Conservation (phyloP, 768 basidiomycete genomes). For the Calocera viscosa region DNA sequence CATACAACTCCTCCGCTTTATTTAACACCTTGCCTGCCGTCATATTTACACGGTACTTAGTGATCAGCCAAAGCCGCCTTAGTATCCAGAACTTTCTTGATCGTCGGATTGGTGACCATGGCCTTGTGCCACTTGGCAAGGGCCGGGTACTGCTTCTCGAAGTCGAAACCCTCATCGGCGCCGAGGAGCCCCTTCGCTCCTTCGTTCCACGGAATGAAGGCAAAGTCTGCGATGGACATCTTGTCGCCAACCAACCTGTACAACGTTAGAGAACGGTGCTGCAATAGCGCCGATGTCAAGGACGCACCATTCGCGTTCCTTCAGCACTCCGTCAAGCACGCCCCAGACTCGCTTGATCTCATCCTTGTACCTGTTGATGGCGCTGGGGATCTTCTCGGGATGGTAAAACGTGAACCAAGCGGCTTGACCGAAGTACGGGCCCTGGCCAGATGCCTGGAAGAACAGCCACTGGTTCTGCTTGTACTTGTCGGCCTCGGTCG, state of each 20-base stretch:
- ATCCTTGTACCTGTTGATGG: constrained; percentile 16
- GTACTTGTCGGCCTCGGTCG: constrained; percentile 13
- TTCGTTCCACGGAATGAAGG: constrained; percentile 16
- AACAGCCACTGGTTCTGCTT: constrained; percentile 17
- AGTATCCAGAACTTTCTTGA: background rate
- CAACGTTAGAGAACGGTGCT: background rate
- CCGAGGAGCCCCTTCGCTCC: no score
- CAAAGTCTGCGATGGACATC: constrained; percentile 18
- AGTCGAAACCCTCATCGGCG: background rate
- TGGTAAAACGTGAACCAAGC: constrained; percentile 19
- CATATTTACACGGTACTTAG: no score
- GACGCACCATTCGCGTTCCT: constrained; percentile 13
- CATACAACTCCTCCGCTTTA: no score
- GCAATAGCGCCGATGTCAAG: background rate
- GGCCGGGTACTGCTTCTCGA: background rate
- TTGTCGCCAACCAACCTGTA: constrained; percentile 15
- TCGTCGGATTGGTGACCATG: background rate
- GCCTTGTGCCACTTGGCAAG: background rate
- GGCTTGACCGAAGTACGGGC: constrained; percentile 17
- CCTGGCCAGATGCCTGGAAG: constrained; percentile 17
- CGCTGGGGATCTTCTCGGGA: constrained; percentile 15
- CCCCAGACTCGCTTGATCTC: constrained; percentile 17
- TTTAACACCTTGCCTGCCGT: no score
- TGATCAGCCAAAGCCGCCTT: background rate
- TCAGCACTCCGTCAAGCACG: constrained; percentile 18